Evolutionary conservation across 2,329 filamentous ascomycete genomes (phyloP).

Genomic region (Capronia coronata): DNA sequence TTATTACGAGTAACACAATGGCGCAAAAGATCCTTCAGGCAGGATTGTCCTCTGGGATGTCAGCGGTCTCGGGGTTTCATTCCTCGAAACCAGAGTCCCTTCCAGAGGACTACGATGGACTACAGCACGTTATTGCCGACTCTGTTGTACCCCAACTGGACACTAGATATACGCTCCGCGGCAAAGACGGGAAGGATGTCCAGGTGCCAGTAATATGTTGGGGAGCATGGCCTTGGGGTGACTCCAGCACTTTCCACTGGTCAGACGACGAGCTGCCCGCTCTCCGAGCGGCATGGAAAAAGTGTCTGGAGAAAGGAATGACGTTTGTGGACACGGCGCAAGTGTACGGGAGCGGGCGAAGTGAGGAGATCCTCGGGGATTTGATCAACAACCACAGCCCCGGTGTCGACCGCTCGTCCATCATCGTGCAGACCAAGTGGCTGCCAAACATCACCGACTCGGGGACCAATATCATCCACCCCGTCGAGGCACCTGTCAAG

Average conservation of each 20-base stretch:
- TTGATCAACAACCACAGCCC: conserved; percentile 31
- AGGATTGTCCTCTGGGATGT: conserved; percentile 13
- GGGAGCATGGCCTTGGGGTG: conserved; percentile 32
- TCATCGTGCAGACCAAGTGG: conserved; percentile 41
- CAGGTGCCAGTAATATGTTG: conserved; percentile 30
- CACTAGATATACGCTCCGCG: conserved; percentile 27
- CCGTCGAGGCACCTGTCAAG: conserved; percentile 33
- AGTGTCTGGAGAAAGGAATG: conserved; percentile 34
- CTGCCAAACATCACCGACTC: conserved; percentile 31
- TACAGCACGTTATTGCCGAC: conserved; percentile 4
- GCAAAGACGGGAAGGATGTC: conserved; percentile 27
- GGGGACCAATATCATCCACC: conserved; percentile 31
- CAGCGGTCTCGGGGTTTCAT: conserved; percentile 12
- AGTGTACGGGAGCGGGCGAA: conserved; percentile 39
- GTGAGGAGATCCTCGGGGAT: conserved; percentile 39
- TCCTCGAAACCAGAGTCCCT: conserved; percentile 11
- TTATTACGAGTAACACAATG: background rate
- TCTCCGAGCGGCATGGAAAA: conserved; percentile 37
- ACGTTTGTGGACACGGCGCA: conserved; percentile 44
- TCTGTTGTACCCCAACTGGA: conserved; percentile 19
- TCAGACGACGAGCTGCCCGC: conserved; percentile 34
- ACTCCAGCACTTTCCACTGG: conserved; percentile 33
- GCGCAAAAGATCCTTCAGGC: conserved; percentile 13
- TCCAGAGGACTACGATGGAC: conserved; percentile 8
- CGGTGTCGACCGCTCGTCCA: conserved; percentile 33